These are phyloP conservation scores for Pleurotus sapidus DNA, from an alignment of 768 basidiomycete species.

Conservation along the genomic window DNA sequence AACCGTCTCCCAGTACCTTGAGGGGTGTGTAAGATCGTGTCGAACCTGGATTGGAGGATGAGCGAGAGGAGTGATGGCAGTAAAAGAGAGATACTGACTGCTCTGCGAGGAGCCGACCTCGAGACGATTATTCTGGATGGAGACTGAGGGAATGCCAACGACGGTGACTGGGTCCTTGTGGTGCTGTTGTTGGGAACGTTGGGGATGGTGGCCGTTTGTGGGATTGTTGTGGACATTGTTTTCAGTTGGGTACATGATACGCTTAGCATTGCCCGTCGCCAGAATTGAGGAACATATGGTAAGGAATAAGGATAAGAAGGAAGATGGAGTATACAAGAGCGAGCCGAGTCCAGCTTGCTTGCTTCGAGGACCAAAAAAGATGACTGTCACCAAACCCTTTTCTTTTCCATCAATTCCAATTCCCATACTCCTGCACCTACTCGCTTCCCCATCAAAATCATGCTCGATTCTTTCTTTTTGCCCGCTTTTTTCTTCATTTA, in stretches of 20 bases:
- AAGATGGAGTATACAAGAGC: conserved; percentile 6
- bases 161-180: conserved; percentile 65
- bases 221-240: conserved; percentile 37
- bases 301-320: conserved; percentile 12
- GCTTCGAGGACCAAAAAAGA: conserved; percentile 10
- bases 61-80: conserved; percentile 13
- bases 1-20: conserved; percentile 97
- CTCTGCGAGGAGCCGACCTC: conserved; percentile 70
- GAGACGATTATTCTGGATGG: conserved; percentile 66
- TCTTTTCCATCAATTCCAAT: conserved; percentile 11
- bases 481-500: conserved; percentile 4
- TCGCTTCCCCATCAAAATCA: conserved; percentile 4
- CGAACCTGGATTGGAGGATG: conserved; percentile 49
- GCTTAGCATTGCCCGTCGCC: conserved; percentile 50
- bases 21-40: conserved; percentile 89
- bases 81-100: conserved; percentile 45
- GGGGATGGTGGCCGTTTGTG: conserved; percentile 19
- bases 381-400: conserved; percentile 10
- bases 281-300: conserved; percentile 25
- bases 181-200: conserved; percentile 24
- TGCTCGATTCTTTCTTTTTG: background rate
- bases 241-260: conserved; percentile 56
- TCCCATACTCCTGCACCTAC: conserved; percentile 6
- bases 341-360: conserved; percentile 10
- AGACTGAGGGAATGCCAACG: conserved; percentile 72